Evolutionary conservation across 2,329 filamentous ascomycete genomes (phyloP), one percentile per base, ranked within the genome.

Genomic region (Diaporthe capsici): DNA sequence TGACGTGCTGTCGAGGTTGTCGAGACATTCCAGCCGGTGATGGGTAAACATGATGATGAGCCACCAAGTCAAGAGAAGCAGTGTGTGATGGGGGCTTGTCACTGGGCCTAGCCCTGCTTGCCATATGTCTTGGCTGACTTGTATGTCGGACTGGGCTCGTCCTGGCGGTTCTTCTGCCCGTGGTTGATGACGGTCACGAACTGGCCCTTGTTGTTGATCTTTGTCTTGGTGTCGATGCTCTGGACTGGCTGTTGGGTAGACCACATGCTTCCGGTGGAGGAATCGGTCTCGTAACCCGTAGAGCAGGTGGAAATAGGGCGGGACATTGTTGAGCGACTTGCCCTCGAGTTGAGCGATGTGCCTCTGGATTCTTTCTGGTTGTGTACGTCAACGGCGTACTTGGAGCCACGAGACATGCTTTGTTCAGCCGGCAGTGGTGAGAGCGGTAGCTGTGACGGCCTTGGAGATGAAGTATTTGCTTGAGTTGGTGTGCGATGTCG

Each of bases 101-200:
- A 25, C 42, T 20, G 44, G 47, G 15, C 13, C 12, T 60, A 71
- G 42, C 20, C 22, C 44, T 25, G 15, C 22, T 61, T 65, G 51
- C 28, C 55, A 22, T 73, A 65, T 6, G 39, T 53, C 47, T 61
- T 42, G 37, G 57, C 55, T 13, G 67, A 44, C 34, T 72, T 65
- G 67, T 73, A 73, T 20, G 57, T 55, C 22, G 71, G 71, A 25
- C 47, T 58, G 15, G 44, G 68, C 47, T 63, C 73, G 13, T 49
- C 49, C 65, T 72, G 57, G 49, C 12, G 61, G 58, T 55, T 51
- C 20, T 65, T 28, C 25, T 63, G 44, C 5, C 58, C 20, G 60
- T 71, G 57, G 37, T 77, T 75, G n/a, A 44, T 73, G 28, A 77
- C 76, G 5, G 76, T 77, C 37, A 77, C 76, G 31, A 75, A 31